Evolutionary conservation across 108 stramenopile species (phyloP).

Genomic region (Aurantiochytrium sp.): DNA sequence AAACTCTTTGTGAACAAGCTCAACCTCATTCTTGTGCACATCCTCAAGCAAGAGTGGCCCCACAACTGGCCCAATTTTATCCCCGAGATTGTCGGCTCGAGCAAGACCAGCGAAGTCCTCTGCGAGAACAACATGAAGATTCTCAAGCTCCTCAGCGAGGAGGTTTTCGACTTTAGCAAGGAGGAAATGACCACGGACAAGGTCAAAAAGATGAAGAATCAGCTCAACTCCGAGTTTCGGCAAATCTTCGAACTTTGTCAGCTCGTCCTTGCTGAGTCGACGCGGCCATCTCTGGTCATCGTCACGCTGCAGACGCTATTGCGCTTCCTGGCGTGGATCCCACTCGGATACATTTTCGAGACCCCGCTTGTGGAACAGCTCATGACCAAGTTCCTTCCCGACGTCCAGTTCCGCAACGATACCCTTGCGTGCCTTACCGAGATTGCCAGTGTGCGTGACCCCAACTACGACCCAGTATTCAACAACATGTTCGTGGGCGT

Average conservation of each 20-base stretch:
- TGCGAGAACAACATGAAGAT: slow-evolving; percentile 99
- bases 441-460: slow-evolving; percentile 79
- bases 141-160: slow-evolving; percentile 89
- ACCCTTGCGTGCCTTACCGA: slow-evolving; percentile 94
- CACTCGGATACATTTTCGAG: slow-evolving; percentile 92
- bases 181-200: slow-evolving; percentile 88
- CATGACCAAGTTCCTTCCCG: slow-evolving; percentile 82
- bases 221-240: slow-evolving; percentile 82
- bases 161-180: slow-evolving; percentile 93
- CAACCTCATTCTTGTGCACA: slow-evolving; percentile 89
- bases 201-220: slow-evolving; percentile 41
- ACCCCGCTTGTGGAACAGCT: slow-evolving; percentile 80
- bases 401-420: slow-evolving; percentile 75
- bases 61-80: slow-evolving; percentile 99
- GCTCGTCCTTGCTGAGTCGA: slow-evolving; percentile 62
- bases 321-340: slow-evolving; percentile 96
- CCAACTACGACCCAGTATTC: slow-evolving; percentile 79
- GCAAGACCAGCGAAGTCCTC: slow-evolving; percentile 75
- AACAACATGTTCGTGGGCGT: slow-evolving; percentile 70
- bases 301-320: slow-evolving; percentile 89
- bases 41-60: slow-evolving; percentile 99
- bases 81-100: slow-evolving; percentile 80
- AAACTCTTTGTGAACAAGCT: slow-evolving; percentile 58
- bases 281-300: slow-evolving; percentile 65
- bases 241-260: slow-evolving; percentile 92